Evolutionary conservation across 2,329 filamentous ascomycete genomes (phyloP), one percentile per base, ranked within the genome.

Genomic region (Furcasterigmium sp.): DNA sequence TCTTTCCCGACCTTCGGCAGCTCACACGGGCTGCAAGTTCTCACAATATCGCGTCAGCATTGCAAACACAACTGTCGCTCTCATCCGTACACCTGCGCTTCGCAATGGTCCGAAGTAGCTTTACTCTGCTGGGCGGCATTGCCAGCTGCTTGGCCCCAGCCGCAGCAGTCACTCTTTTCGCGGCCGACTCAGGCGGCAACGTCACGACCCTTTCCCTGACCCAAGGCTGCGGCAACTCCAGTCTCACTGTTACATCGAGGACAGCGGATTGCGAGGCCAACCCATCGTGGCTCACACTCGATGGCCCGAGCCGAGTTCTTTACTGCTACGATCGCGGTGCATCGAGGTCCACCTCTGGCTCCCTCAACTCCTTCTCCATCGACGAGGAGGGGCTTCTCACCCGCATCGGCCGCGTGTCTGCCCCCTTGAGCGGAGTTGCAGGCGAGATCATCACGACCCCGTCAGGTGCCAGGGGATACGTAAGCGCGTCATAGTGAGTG

Each of bases 401-500:
- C 39, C 48, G 46, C 35, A 52, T 51, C 29, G 37, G 48, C 11
- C 46, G 48, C 13, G 39, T 51, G 34, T 25, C 35, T 41, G 46
- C 44, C 7, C 50, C 50, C 18, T 37, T 37, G 23, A 42, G 50
- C 46, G 50, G 43, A 34, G 50, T 52, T 3, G 49, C 48, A 34
- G 50, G 46, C 19, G 50, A 52, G 35, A 49, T 52, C 29, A 34
- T 52, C 35, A 51, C 46, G 3, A 45, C 48, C 13, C 23, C 47
- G 15, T 45, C 43, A 32, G 50, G 50, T 10, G 47, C 37, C 21
- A 46, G 48, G 23, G 48, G 46, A 17, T 52, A 52, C 25, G 44
- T 52, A 25, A 46, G 41, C 26, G 41, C 48, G 18, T 52, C 50
- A 8, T 52, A 42, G 50, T 52, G 17, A 49, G 48, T 52, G 2